phyloP scores from a whole-genome alignment of 2,329 filamentous ascomycete species.

The Aspergillus felis region DNA sequence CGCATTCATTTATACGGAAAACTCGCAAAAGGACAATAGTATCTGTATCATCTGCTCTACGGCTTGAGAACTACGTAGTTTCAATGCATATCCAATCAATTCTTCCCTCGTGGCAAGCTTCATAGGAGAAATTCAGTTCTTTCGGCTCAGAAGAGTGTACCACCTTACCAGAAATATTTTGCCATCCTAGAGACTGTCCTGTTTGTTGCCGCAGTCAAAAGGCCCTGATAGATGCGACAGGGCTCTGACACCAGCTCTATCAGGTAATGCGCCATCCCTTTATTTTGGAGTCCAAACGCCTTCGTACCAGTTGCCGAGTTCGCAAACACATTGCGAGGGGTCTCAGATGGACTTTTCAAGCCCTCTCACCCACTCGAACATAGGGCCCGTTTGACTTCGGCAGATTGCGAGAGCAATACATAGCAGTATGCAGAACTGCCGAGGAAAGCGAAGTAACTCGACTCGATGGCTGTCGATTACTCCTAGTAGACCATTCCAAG shows the following conservation, averaged over 20 bases:
- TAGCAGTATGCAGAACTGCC: background rate
- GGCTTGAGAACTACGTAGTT: background rate
- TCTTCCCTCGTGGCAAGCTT: no score
- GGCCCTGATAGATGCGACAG: background rate
- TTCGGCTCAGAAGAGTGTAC: no score
- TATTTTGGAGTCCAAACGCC: background rate
- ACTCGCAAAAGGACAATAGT: background rate
- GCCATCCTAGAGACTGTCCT: background rate
- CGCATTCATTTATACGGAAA: background rate
- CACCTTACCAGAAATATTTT: no score
- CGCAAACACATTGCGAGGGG: background rate
- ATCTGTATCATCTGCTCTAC: background rate
- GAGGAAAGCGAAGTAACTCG: background rate
- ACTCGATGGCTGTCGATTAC: background rate
- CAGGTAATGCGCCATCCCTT: background rate
- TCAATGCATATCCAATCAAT: no score
- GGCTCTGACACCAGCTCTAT: background rate
- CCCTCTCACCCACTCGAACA: background rate
- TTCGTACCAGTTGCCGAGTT: background rate
- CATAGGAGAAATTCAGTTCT: no score
- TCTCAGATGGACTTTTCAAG: background rate
- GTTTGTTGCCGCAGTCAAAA: background rate
- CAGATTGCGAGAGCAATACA: background rate
- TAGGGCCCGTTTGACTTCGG: background rate
- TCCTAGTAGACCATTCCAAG: background rate